Conservation (phyloP, 495 filamentous ascomycete genomes). For the Podospora pseudopauciseta region DNA sequence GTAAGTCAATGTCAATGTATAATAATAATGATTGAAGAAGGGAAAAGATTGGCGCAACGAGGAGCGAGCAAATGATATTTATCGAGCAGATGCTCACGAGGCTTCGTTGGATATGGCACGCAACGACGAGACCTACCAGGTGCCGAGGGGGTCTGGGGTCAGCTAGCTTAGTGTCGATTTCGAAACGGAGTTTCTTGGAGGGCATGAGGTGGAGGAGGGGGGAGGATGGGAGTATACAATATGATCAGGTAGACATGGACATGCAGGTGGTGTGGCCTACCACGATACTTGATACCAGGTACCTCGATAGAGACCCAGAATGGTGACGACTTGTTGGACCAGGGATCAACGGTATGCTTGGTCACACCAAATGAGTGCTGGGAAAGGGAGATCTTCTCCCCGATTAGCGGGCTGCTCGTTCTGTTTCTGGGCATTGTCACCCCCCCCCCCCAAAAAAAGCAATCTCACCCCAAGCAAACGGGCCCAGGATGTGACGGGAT, state of each 20-base stretch:
- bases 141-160: not conserved
- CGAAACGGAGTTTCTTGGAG: constrained; percentile 11
- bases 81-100: constrained; percentile 29
- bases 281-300: constrained; percentile 1
- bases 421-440: constrained; percentile 2
- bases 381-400: constrained; percentile 19
- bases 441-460: no score
- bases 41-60: constrained; percentile 22
- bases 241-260: constrained; percentile 18
- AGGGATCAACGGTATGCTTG: constrained; percentile 31
- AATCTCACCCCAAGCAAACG: not conserved
- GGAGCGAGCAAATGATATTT: constrained; percentile 32
- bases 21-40: constrained; percentile 12
- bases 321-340: constrained; percentile 28
- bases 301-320: not conserved
- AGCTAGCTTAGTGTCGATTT: constrained; percentile 12
- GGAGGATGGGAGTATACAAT: not conserved
- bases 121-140: no score
- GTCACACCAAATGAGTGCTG: constrained; percentile 21
- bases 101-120: constrained; percentile 15
- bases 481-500: not conserved
- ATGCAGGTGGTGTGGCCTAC: constrained; percentile 19
- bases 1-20: not conserved
- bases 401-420: constrained; percentile 10
- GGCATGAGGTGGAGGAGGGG: no score